Evolutionary conservation across 192 early-diverging fungal species (phyloP), one percentile per base, ranked within the genome.

Genomic region (Backusella circina): DNA sequence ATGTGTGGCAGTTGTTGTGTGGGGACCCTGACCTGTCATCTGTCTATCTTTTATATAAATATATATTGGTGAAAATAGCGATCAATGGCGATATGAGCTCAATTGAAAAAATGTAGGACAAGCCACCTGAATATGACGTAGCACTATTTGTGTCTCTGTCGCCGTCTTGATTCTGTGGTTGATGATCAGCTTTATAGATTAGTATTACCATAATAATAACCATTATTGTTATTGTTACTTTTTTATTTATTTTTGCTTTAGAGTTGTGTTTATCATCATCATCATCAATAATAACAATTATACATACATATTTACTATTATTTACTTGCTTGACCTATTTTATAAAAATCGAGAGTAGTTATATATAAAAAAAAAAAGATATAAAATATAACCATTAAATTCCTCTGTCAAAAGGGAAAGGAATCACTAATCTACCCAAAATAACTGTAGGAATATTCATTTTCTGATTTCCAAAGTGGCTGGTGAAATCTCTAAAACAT

Each of bases 51-150:
- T 57, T 61, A 26, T 61, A 61, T 61, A 61, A 61, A 61, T 38
- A 71, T 28, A 30, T 31, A 71, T 71, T 71, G 41, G 69, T 38
- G 54, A 71, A 47, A 71, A 71, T 71, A 71, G 37, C 30, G 69
- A 31, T 71, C 69, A 71, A 71, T 71, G 37, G 69, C 69, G 69
- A 71, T 71, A 39, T 71, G 21, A 71, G 41, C 69, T 33, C 69
- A 61, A 61, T 61, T 61, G 26, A 12, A 61, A 61, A 61, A 61
- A 26, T 3, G 54, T 61, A 61, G 54, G 54, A 61, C 54, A 61
- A 61, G 54, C 54, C 54, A 61, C 54, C 54, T 61, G 54, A 61
- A 61, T 61, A 61, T 61, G 54, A 61, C 54, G 54, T 61, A 23
- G 54, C 9, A 61, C 54, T 8, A 28, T 61, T 30, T 61, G 54